Evolutionary conservation across 805 yeast species (phyloP).

Genomic region (Candida stauntonica): DNA sequence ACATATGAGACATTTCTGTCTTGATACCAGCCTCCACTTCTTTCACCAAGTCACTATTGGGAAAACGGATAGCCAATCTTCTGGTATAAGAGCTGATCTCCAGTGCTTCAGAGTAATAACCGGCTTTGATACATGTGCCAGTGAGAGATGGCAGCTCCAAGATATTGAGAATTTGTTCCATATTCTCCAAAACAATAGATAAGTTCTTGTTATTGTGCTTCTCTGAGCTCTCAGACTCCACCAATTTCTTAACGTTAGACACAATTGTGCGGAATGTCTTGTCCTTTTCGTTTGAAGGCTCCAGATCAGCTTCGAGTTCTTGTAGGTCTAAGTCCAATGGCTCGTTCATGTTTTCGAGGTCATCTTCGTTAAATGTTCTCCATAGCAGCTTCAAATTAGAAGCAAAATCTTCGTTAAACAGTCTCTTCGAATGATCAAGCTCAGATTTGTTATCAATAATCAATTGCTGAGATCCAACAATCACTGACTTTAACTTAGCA

Average conservation of each 20-base stretch:
- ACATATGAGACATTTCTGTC: slow-evolving; percentile 60
- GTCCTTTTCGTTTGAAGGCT: slow-evolving; percentile 20
- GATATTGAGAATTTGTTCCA: slow-evolving; percentile 71
- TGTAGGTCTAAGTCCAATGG: slow-evolving; percentile 19
- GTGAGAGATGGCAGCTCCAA: slow-evolving; percentile 82
- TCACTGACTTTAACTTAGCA: slow-evolving; percentile 36
- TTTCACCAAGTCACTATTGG: slow-evolving; percentile 48
- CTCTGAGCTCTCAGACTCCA: slow-evolving; percentile 3
- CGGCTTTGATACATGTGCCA: slow-evolving; percentile 77
- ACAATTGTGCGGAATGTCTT: slow-evolving; percentile 30
- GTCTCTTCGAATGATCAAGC: slow-evolving; percentile 23
- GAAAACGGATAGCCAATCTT: slow-evolving; percentile 65
- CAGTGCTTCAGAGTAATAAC: slow-evolving; percentile 85
- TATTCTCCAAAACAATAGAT: slow-evolving; percentile 47
- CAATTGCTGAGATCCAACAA: slow-evolving; percentile 30
- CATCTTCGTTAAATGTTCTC: slow-evolving; percentile 28
- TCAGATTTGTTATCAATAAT: slow-evolving; percentile 45
- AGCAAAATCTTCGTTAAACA: slow-evolving; percentile 32
- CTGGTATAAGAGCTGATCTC: slow-evolving; percentile 75
- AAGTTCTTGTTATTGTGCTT: slow-evolving; percentile 22
- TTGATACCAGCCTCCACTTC: slow-evolving; percentile 49
- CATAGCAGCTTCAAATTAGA: slow-evolving; percentile 29
- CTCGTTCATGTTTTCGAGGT: slow-evolving; percentile 30
- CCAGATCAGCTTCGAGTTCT: slow-evolving; percentile 24
- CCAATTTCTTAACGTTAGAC: slow-evolving; percentile 20